phyloP scores from a whole-genome alignment of 768 basidiomycete genomes.

The Crassisporium funariophilum region DNA sequence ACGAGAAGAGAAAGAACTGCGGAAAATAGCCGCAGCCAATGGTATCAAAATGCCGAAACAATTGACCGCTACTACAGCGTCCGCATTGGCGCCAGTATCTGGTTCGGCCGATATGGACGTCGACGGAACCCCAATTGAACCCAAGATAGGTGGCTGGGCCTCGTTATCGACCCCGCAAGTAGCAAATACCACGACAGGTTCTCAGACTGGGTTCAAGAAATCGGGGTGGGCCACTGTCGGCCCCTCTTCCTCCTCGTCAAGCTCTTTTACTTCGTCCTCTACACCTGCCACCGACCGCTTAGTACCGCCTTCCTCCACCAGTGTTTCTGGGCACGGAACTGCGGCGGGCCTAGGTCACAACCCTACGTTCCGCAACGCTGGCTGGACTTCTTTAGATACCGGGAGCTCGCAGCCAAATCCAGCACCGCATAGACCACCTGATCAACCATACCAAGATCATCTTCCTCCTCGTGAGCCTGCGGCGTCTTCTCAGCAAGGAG shows the following conservation, averaged over 20 bases:
- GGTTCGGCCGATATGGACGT: constrained; percentile 23
- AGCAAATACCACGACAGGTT: constrained; percentile 16
- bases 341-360: constrained; percentile 6
- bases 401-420: constrained; percentile 32
- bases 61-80: constrained; percentile 16
- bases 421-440: constrained; percentile 14
- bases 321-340: background rate
- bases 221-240: constrained; percentile 55
- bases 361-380: constrained; percentile 46
- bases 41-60: constrained; percentile 70
- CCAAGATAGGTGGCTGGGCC: constrained; percentile 56
- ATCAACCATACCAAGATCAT: background rate
- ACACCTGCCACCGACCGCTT: background rate
- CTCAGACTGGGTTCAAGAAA: constrained; percentile 39
- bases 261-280: background rate
- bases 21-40: constrained; percentile 80
- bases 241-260: constrained; percentile 20
- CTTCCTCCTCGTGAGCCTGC: background rate
- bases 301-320: background rate
- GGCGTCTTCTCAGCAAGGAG: constrained; percentile 3
- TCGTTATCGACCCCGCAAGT: constrained; percentile 31
- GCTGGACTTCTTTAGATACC: constrained; percentile 69
- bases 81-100: constrained; percentile 22
- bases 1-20: constrained; percentile 82
- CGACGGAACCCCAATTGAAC: constrained; percentile 21